A percentile compares a stretch with the other conserved stretches of the same genome.
These are phyloP conservation scores for Solanum chiquidenum DNA, from an alignment of 257 asterid species.

Conservation along the genomic window DNA sequence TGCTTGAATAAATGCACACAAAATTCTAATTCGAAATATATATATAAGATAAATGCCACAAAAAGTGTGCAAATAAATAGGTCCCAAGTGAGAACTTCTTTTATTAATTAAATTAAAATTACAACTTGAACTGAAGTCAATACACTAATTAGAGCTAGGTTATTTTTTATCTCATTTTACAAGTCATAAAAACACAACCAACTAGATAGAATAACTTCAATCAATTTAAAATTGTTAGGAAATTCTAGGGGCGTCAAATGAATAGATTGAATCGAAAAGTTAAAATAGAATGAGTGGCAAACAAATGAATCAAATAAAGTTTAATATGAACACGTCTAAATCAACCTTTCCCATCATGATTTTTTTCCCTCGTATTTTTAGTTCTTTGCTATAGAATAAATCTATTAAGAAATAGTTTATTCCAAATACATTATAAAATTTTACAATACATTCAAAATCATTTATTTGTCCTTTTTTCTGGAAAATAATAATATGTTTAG, in stretches of 20 bases:
- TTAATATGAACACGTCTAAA: background rate
- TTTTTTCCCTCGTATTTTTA: no score
- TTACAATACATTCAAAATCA: no score
- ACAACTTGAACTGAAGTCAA: background rate
- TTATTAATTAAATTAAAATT: background rate
- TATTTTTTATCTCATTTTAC: background rate
- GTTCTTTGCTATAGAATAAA: background rate
- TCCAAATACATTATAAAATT: no score
- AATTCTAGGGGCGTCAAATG: accelerated
- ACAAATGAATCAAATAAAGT: no score
- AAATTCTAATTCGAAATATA: background rate
- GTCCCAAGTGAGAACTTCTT: background rate
- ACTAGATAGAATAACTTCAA: background rate
- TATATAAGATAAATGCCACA: background rate
- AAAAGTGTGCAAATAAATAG: background rate
- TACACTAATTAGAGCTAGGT: background rate
- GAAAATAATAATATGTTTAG: no score
- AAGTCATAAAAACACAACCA: background rate
- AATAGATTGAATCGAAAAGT: background rate
- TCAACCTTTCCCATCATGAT: no score
- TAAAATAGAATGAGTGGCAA: accelerated
- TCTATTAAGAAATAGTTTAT: no score
- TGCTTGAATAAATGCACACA: background rate
- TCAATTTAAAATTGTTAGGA: background rate
- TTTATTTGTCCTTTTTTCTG: no score